Evolutionary conservation across 306 rosid genomes (phyloP).

Genomic region (Dicorynia guianensis): DNA sequence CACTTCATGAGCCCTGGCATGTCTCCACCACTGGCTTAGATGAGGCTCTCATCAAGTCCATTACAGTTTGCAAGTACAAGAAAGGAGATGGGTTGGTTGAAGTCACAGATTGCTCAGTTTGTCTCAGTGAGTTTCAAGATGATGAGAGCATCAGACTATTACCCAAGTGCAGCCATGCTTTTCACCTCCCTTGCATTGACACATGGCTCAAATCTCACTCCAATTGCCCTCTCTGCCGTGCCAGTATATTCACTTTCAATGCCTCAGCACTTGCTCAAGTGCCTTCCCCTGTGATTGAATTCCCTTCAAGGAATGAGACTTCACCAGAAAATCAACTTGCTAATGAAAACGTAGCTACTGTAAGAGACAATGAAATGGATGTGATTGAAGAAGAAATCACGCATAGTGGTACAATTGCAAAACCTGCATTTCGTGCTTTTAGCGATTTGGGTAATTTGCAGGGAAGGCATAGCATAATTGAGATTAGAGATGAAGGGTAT

Average conservation of each 20-base stretch:
- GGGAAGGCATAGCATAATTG: conserved; percentile 67
- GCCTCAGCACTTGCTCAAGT: conserved; percentile 41
- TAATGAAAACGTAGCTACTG: conserved; percentile 28
- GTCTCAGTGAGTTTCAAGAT: conserved; percentile 89
- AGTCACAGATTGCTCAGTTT: conserved; percentile 82
- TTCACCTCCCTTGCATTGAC: conserved; percentile 87
- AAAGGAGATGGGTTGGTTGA: conserved; percentile 73
- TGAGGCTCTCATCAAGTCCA: conserved; percentile 76
- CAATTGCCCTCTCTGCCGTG: conserved; percentile 91
- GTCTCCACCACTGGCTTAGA: conserved; percentile 69
- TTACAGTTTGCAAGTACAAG: conserved; percentile 78
- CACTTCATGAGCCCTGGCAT: conserved; percentile 80
- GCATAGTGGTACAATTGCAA: conserved; percentile 38
- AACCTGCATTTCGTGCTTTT: conserved; percentile 60
- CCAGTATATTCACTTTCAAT: conserved; percentile 55
- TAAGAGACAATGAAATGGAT: conserved; percentile 42
- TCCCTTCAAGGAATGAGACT: conserved; percentile 44
- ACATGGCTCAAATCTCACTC: conserved; percentile 95
- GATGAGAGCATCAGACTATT: conserved; percentile 72
- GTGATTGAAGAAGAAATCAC: conserved; percentile 41
- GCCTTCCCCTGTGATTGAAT: conserved; percentile 32
- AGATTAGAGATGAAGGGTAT: conserved; percentile 63
- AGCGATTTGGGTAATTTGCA: conserved; percentile 69
- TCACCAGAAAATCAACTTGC: conserved; percentile 43
- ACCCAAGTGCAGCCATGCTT: conserved; percentile 93